Percentiles rank a stretch among this genome's conserved stretches.
Evolutionary conservation across 1,284 basidiomycete species (phyloP).

Genomic region (Sphaerobolus stellatus): DNA sequence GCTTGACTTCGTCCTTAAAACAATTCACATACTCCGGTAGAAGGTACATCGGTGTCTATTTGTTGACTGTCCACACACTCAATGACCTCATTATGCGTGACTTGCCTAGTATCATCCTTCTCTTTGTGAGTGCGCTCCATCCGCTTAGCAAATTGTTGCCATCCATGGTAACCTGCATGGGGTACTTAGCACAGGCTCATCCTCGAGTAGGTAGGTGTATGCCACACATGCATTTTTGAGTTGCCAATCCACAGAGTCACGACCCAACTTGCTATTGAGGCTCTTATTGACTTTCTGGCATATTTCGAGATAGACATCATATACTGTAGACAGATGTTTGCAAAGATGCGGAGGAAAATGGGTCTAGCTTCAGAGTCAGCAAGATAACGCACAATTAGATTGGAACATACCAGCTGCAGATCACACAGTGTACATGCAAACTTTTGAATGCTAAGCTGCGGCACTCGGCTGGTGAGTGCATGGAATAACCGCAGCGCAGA

Average conservation of each 20-base stretch:
- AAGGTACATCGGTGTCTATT: constrained; percentile 21
- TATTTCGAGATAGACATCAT: constrained; percentile 16
- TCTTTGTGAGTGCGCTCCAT: constrained; percentile 18
- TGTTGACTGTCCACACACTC: background rate
- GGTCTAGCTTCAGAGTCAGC: background rate
- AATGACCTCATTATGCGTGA: background rate
- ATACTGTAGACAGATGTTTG: constrained; percentile 14
- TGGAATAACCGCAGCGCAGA: background rate
- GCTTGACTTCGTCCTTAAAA: constrained; percentile 33
- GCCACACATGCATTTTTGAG: constrained; percentile 19
- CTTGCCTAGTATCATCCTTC: background rate
- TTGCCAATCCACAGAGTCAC: constrained; percentile 11
- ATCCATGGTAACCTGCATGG: constrained; percentile 28
- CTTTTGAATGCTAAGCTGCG: background rate
- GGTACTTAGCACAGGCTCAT: constrained; percentile 23
- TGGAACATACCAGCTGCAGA: background rate
- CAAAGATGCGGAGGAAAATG: background rate
- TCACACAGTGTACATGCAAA: background rate
- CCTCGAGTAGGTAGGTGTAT: constrained; percentile 20
- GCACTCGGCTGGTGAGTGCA: background rate
- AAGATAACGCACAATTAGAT: background rate
- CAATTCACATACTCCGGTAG: constrained; percentile 24
- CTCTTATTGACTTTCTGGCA: background rate
- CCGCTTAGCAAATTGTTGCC: constrained; percentile 38
- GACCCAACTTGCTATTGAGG: constrained; percentile 5